Conservation (phyloP, 169 alveolate species). For the Cryptosporidium bovis region DNA sequence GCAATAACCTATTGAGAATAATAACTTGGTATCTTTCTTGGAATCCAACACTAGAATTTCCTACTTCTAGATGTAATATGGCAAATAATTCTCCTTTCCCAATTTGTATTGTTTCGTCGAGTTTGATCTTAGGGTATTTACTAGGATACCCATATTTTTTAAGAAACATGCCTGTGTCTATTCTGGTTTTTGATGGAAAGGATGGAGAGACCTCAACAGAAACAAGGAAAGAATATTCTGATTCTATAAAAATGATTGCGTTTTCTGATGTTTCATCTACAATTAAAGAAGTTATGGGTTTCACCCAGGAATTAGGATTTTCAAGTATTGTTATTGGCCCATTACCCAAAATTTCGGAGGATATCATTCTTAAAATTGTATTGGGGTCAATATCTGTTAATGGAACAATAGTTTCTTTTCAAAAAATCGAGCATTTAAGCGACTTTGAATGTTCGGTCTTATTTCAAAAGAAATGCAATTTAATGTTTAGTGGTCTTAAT, state of each 20-base stretch:
- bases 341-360: neutral
- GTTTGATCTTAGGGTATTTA: slow-evolving; percentile 19
- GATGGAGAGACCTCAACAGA: neutral
- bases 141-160: slow-evolving; percentile 43
- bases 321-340: slow-evolving; percentile 31
- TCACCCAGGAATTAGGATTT: slow-evolving; percentile 42
- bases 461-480: slow-evolving; percentile 46
- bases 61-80: neutral
- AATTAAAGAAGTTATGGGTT: slow-evolving; percentile 5
- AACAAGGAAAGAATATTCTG: neutral
- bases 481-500: slow-evolving; percentile 22
- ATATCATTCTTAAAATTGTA: slow-evolving; percentile 18
- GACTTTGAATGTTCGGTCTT: slow-evolving; percentile 45
- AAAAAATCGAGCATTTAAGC: slow-evolving; percentile 26
- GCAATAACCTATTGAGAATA: slow-evolving; percentile 10
- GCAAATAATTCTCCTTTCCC: slow-evolving; percentile 29
- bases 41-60: slow-evolving; percentile 21
- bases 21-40: slow-evolving; percentile 65
- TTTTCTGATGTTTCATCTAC: slow-evolving; percentile 30
- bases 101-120: slow-evolving; percentile 25
- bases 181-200: slow-evolving; percentile 11
- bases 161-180: slow-evolving; percentile 18
- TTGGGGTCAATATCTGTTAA: slow-evolving; percentile 36
- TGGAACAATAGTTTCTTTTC: slow-evolving; percentile 10
- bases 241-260: neutral